Percentiles rank a stretch among this genome's conserved stretches.
Conservation (phyloP, 2,329 filamentous ascomycete species). For the Sphaceloma murrayae region DNA sequence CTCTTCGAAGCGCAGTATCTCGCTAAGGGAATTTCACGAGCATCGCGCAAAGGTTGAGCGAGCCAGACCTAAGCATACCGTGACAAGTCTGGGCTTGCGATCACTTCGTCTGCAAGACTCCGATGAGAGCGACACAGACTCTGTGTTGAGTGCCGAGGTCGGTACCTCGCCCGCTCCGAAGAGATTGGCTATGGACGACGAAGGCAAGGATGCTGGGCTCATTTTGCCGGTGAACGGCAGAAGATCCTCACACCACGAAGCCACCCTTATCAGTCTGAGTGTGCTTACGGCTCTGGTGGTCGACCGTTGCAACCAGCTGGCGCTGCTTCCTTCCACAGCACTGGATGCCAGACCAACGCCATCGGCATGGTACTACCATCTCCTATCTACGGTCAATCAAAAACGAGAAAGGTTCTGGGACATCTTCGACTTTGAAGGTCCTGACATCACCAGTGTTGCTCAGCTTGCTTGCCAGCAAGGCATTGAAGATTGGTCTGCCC, state of each 20-base stretch:
- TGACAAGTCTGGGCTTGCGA: background rate
- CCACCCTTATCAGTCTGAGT: too few relatives aligned
- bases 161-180: background rate
- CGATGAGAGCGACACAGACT: constrained; percentile 14
- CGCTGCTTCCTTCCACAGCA: too few relatives aligned
- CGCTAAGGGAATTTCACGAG: constrained; percentile 10
- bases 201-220: too few relatives aligned
- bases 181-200: background rate
- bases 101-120: constrained; percentile 1
- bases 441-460: constrained; percentile 27
- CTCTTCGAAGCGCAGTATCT: constrained; percentile 10
- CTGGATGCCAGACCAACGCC: background rate
- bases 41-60: background rate
- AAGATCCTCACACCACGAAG: too few relatives aligned
- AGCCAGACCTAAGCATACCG: background rate
- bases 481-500: constrained; percentile 15
- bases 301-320: too few relatives aligned
- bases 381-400: background rate
- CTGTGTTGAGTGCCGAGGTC: constrained; percentile 1
- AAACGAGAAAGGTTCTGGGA: constrained; percentile 16
- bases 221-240: too few relatives aligned
- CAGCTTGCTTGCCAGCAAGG: constrained; percentile 30
- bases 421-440: constrained; percentile 21
- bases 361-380: background rate
- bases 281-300: too few relatives aligned